Conservation (phyloP, 2,329 filamentous ascomycete species). For the Aspergillus nomiae region DNA sequence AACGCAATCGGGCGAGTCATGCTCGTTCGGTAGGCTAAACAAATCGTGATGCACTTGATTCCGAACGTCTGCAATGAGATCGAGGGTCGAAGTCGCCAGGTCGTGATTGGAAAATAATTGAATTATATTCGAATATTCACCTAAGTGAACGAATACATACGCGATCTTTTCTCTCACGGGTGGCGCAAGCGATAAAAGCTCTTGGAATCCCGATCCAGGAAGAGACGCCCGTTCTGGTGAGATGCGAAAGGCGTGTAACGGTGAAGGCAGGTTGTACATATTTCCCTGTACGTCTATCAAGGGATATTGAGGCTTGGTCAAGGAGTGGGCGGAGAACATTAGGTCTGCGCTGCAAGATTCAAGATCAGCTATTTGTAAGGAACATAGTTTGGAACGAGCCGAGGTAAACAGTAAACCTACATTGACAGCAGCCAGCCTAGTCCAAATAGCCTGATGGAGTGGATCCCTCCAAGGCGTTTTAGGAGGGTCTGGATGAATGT, state of each 20-base stretch:
- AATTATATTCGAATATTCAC: constrained; percentile 4
- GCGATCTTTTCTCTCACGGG: constrained; percentile 5
- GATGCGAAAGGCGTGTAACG: not conserved
- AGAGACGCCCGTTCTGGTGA: not conserved
- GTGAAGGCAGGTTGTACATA: not conserved
- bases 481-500: constrained; percentile 8
- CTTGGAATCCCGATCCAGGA: not conserved
- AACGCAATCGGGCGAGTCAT: not conserved
- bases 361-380: not conserved
- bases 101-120: not conserved
- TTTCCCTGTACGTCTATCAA: constrained; percentile 1
- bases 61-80: constrained; percentile 4
- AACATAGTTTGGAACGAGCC: not conserved
- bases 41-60: constrained; percentile 6
- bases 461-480: constrained; percentile 7
- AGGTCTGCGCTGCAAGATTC: not conserved
- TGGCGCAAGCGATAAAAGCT: constrained; percentile 3
- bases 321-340: constrained; percentile 6
- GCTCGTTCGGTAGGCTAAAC: constrained; percentile 6
- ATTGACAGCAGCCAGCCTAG: constrained; percentile 6
- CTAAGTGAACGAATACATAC: constrained; percentile 6
- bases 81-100: not conserved
- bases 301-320: constrained; percentile 10
- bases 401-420: not conserved
- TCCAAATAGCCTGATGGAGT: constrained; percentile 2